Conservation (phyloP, 2,329 filamentous ascomycete species). For the Bisporella sp. region DNA sequence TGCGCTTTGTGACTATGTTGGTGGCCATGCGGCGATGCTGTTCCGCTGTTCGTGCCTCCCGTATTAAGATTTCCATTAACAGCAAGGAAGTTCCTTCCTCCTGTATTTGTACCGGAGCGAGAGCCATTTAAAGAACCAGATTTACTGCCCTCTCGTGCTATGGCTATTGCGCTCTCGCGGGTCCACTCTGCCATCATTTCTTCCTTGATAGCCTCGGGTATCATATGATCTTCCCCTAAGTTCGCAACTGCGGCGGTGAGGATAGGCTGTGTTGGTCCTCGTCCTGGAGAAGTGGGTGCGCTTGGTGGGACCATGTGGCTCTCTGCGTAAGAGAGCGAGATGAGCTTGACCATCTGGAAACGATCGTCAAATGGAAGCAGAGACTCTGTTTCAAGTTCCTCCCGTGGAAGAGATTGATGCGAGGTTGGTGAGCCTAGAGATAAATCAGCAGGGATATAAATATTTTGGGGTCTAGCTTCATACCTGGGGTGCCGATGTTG, state of each 20-base stretch:
- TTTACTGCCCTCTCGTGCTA: slow-evolving; percentile 61
- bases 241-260: slow-evolving; percentile 41
- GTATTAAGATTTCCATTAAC: slow-evolving; percentile 44
- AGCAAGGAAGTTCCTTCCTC: slow-evolving; percentile 48
- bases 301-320: slow-evolving; percentile 58
- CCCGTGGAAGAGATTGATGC: slow-evolving; percentile 36
- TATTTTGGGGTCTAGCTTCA: background rate
- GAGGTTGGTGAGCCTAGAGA: slow-evolving; percentile 31
- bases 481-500: slow-evolving; percentile 46
- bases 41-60: slow-evolving; percentile 30
- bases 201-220: slow-evolving; percentile 63
- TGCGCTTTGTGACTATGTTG: slow-evolving; percentile 6
- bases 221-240: slow-evolving; percentile 39
- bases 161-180: slow-evolving; percentile 63
- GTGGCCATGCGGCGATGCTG: slow-evolving; percentile 37
- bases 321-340: slow-evolving; percentile 64
- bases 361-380: slow-evolving; percentile 72
- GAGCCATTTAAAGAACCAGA: slow-evolving; percentile 73
- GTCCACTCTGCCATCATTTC: slow-evolving; percentile 77
- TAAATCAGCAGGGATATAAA: no score
- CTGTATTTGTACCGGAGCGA: slow-evolving; percentile 49
- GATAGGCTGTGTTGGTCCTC: slow-evolving; percentile 55
- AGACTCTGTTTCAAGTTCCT: slow-evolving; percentile 53
- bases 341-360: slow-evolving; percentile 62
- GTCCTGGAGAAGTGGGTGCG: slow-evolving; percentile 61